Evolutionary conservation across 176 grass and related monocot species (phyloP).

Genomic region (barley (Hordeum vulgare)): MorexV3_pseudomolecules_assembly NC_058519.1:614661745-614662244

Average conservation of each 20-base stretch:
- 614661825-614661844: neutral
- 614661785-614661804: constrained; percentile 88
- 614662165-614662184: constrained; percentile 87
- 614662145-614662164: constrained; percentile 78
- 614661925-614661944: neutral
- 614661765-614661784: constrained; percentile 95
- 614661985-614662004: neutral
- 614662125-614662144: constrained; percentile 94
- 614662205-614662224: constrained; percentile 34
- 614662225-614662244: constrained; percentile 23
- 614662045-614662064: constrained; percentile 1
- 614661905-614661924: neutral
- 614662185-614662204: constrained; percentile 97
- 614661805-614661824: neutral
- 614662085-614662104: neutral
- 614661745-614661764: constrained; percentile 95
- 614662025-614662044: neutral
- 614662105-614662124: neutral
- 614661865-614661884: neutral
- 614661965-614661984: neutral
- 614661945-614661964: neutral
- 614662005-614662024: neutral
- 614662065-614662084: neutral
- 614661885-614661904: neutral
- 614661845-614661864: neutral